Evolutionary conservation across 1,284 basidiomycete species (phyloP).

Genomic region (Ceratobasidium sp.): DNA sequence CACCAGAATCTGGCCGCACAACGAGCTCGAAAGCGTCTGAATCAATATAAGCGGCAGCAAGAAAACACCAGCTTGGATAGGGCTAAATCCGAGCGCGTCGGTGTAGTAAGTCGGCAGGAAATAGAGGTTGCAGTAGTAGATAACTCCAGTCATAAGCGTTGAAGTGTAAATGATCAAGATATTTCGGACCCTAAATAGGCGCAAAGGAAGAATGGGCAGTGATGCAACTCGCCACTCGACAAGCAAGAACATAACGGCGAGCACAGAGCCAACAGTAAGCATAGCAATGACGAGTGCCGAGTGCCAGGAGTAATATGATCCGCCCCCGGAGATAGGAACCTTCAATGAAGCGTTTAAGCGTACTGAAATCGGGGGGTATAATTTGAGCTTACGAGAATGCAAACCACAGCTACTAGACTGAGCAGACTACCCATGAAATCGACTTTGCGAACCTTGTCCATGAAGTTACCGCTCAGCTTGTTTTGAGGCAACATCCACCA

Average conservation of each 20-base stretch:
- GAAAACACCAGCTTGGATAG: slow-evolving; percentile 43
- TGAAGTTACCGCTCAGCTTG: slow-evolving; percentile 39
- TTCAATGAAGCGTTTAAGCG: background rate
- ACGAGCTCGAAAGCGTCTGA: slow-evolving; percentile 25
- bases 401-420: slow-evolving; percentile 35
- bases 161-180: slow-evolving; percentile 42
- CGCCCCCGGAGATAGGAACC: slow-evolving; percentile 43
- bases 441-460: slow-evolving; percentile 40
- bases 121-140: slow-evolving; percentile 45
- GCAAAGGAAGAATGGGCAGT: slow-evolving; percentile 38
- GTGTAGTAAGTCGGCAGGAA: slow-evolving; percentile 45
- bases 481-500: slow-evolving; percentile 45
- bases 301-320: slow-evolving; percentile 44
- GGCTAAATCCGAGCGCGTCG: slow-evolving; percentile 39
- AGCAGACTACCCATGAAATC: slow-evolving; percentile 41
- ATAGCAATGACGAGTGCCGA: slow-evolving; percentile 41
- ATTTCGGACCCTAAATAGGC: slow-evolving; percentile 40
- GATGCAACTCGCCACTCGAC: slow-evolving; percentile 43
- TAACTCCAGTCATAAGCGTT: slow-evolving; percentile 40
- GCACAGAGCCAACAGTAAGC: slow-evolving; percentile 38
- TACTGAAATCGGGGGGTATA: background rate
- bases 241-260: slow-evolving; percentile 27
- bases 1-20: slow-evolving; percentile 41
- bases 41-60: slow-evolving; percentile 36
- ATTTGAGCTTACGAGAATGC: slow-evolving; percentile 25